Evolutionary conservation across 192 early-diverging fungal species (phyloP).

Genomic region (Endogone sp.): DNA sequence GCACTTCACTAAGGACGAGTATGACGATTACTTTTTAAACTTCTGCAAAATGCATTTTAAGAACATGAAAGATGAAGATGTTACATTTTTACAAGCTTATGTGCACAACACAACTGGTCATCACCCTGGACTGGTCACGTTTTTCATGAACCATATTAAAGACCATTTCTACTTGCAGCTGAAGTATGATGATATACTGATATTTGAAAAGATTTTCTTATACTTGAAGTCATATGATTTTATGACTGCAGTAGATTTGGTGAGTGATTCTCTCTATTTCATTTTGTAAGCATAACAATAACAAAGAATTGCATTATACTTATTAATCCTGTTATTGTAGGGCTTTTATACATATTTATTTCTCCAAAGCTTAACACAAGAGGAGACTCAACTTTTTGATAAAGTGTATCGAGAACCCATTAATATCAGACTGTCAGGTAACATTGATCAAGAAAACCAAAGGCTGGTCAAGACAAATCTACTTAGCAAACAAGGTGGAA

Average conservation of each 20-base stretch:
- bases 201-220: constrained; percentile 3
- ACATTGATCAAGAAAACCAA: too few species aligned
- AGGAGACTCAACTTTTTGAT: too few species aligned
- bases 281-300: neutral
- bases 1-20: neutral
- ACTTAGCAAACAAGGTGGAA: too few species aligned
- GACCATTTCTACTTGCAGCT: neutral
- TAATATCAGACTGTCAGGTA: too few species aligned
- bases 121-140: neutral
- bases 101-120: neutral
- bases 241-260: constrained; percentile 6
- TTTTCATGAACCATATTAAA: neutral
- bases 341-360: too few species aligned
- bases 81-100: neutral
- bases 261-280: constrained; percentile 7
- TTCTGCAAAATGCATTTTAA: neutral
- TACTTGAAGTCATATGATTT: constrained; percentile 8
- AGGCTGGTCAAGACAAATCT: too few species aligned
- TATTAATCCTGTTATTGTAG: constrained; percentile 3
- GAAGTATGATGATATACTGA: neutral
- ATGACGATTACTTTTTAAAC: neutral
- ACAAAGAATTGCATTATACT: constrained; percentile 4
- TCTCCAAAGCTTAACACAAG: too few species aligned
- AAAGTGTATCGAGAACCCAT: too few species aligned
- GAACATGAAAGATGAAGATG: neutral